Conservation (phyloP, 768 basidiomycete species). For the Sutorius australiensis region DNA sequence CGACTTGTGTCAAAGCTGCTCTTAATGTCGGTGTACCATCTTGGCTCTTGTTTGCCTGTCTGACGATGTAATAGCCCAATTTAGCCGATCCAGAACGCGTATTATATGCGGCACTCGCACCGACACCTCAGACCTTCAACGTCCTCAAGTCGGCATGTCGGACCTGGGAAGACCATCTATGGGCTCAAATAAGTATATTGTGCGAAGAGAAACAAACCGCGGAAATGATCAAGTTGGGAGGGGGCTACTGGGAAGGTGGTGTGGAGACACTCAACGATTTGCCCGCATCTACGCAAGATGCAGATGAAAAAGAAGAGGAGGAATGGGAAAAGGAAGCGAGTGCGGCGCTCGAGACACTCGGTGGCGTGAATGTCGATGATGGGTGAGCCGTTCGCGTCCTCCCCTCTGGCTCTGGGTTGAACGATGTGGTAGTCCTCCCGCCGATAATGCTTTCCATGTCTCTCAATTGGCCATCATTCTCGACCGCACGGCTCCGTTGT, state of each 20-base stretch:
- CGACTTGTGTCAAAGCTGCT: constrained; percentile 75
- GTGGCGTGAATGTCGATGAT: constrained; percentile 55
- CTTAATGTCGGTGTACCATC: constrained; percentile 48
- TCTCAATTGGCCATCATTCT: constrained; percentile 80
- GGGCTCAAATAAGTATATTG: constrained; percentile 81
- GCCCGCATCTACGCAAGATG: constrained; percentile 20
- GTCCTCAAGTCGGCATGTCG: constrained; percentile 71
- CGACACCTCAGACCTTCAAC: constrained; percentile 59
- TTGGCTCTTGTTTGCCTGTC: neutral
- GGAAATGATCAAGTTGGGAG: constrained; percentile 59
- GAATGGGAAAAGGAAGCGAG: constrained; percentile 68
- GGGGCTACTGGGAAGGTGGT: constrained; percentile 80
- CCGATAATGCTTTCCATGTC: constrained; percentile 75
- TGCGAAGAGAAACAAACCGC: constrained; percentile 77
- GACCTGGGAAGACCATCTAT: constrained; percentile 94
- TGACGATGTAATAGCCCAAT: constrained; percentile 38
- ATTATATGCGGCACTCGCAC: constrained; percentile 82
- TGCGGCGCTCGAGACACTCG: constrained; percentile 52
- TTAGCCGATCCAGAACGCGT: constrained; percentile 75
- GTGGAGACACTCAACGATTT: constrained; percentile 42
- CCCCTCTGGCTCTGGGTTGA: constrained; percentile 1
- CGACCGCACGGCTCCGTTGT: constrained; percentile 58
- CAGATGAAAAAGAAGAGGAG: constrained; percentile 42
- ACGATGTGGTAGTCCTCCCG: constrained; percentile 42
- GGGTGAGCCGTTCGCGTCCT: constrained; percentile 43